Evolutionary conservation across 345 rosid species (phyloP).

Genomic region (Isatis tinctoria): DNA sequence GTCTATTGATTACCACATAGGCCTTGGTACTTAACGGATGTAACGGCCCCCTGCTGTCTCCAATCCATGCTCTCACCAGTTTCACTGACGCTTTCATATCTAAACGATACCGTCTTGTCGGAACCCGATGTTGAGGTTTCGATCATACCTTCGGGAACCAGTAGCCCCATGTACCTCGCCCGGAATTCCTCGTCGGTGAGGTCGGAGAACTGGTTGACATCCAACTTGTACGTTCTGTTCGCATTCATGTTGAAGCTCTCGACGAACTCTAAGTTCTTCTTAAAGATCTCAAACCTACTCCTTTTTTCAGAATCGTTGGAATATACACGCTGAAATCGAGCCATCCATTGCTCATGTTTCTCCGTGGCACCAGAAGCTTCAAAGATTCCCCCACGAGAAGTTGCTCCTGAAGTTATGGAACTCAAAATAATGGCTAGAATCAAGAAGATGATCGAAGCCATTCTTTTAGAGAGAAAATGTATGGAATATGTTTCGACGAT

Average conservation of each 20-base stretch:
- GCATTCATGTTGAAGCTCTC: constrained; percentile 35
- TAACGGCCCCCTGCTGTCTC: constrained; percentile 45
- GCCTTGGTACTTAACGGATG: constrained; percentile 39
- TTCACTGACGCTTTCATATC: constrained; percentile 20
- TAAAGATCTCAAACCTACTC: constrained; percentile 36
- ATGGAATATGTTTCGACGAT: background rate
- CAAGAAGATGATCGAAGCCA: constrained; percentile 7
- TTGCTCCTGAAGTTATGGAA: background rate
- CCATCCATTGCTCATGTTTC: constrained; percentile 46
- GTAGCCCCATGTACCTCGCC: constrained; percentile 31
- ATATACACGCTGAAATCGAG: constrained; percentile 33
- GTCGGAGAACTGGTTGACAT: constrained; percentile 51
- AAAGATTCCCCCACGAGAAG: constrained; percentile 13
- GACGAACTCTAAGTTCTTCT: constrained; percentile 38
- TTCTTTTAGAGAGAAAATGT: background rate
- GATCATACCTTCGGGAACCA: background rate
- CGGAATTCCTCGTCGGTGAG: constrained; percentile 46
- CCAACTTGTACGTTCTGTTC: constrained; percentile 26
- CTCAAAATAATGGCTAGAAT: constrained; percentile 1
- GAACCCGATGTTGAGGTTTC: background rate
- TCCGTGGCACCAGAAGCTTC: constrained; percentile 26
- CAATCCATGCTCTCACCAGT: constrained; percentile 39
- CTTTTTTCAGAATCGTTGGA: constrained; percentile 29
- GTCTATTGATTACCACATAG: no score
- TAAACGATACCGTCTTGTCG: no score